phyloP scores from a whole-genome alignment of 1,139 yeast species.

The Diutina ranongensis region DNA sequence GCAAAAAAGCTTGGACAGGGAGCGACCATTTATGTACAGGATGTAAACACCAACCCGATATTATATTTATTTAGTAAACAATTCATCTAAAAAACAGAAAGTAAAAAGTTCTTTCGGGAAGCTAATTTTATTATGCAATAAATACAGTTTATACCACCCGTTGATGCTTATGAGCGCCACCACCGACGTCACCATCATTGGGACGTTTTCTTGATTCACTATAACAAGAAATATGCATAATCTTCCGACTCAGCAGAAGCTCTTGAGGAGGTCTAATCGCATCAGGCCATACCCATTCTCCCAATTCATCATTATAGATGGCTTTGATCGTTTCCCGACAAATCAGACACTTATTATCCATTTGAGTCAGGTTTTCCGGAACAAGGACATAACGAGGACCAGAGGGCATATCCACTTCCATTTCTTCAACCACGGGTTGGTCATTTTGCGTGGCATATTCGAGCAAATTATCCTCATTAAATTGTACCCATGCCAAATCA shows the following conservation, averaged over 20 bases:
- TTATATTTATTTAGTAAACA: not conserved
- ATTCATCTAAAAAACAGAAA: not conserved
- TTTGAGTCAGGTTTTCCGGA: constrained; percentile 58
- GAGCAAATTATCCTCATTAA: constrained; percentile 47
- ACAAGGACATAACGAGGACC: constrained; percentile 40
- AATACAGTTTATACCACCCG: not conserved
- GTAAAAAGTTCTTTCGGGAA: not conserved
- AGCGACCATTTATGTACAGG: too few species aligned
- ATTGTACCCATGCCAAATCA: constrained; percentile 63
- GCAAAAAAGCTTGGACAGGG: too few species aligned
- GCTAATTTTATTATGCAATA: not conserved
- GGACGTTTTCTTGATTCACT: constrained; percentile 48
- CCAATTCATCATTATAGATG: constrained; percentile 76
- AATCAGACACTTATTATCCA: constrained; percentile 68
- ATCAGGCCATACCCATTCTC: constrained; percentile 94
- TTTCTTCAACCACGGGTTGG: constrained; percentile 7
- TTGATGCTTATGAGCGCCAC: not conserved
- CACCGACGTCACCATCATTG: constrained; percentile 19
- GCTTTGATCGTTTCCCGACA: constrained; percentile 79
- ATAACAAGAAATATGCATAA: constrained; percentile 76
- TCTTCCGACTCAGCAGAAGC: constrained; percentile 22
- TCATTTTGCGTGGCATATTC: constrained; percentile 16
- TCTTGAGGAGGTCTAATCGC: constrained; percentile 62
- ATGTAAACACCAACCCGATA: not conserved
- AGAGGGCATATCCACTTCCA: constrained; percentile 8